Conservation (phyloP, 306 rosid species). For the Luffa acutangula region DNA sequence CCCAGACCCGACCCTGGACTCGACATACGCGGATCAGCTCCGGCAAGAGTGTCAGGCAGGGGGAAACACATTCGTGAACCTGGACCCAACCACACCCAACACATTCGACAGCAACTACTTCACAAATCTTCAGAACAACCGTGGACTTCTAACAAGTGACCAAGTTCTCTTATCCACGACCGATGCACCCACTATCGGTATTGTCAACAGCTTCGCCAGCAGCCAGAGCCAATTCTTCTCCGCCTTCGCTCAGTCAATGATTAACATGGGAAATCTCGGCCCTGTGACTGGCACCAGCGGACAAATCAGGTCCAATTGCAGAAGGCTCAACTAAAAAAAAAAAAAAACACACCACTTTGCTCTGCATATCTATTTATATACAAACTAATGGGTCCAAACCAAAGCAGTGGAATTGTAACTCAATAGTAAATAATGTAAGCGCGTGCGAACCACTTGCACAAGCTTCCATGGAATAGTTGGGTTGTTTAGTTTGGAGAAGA, state of each 20-base stretch:
- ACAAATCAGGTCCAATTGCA: slow-evolving; percentile 31
- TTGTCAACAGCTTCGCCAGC: slow-evolving; percentile 24
- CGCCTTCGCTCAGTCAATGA: slow-evolving; percentile 31
- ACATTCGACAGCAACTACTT: slow-evolving; percentile 33
- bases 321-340: slow-evolving; percentile 14
- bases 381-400: too few relatives aligned
- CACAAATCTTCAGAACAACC: slow-evolving; percentile 24
- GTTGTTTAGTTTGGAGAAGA: neutral
- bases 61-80: neutral
- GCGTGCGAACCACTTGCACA: neutral
- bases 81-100: slow-evolving; percentile 26
- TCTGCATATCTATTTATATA: too few relatives aligned
- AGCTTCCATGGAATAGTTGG: too few relatives aligned
- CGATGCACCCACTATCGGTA: slow-evolving; percentile 16
- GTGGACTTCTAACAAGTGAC: slow-evolving; percentile 32
- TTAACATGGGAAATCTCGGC: slow-evolving; percentile 27
- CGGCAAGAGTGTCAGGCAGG: slow-evolving; percentile 21
- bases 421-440: neutral
- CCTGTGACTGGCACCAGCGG: slow-evolving; percentile 27
- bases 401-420: too few relatives aligned
- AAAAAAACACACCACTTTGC: too few relatives aligned
- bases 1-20: slow-evolving; percentile 23
- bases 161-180: slow-evolving; percentile 26
- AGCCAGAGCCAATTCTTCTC: slow-evolving; percentile 21
- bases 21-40: slow-evolving; percentile 18